Evolutionary conservation across 345 rosid genomes (phyloP), one percentile per base, ranked within the genome.

Genomic region (Raphanus sativus): DNA sequence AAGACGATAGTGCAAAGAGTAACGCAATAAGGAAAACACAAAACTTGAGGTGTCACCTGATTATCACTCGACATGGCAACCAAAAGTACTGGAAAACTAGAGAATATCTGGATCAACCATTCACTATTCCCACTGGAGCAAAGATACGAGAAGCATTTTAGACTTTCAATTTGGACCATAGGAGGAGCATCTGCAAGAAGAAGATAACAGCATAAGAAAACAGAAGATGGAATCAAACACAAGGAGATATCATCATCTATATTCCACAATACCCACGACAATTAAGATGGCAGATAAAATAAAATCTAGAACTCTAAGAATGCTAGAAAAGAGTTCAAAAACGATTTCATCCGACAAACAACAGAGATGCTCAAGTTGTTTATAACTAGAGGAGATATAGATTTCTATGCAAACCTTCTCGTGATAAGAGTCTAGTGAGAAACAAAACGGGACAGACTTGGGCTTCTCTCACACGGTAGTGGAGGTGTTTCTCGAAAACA

Each of bases 121-220:
- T 85, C 78, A 70, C 75, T 89, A 74, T 88, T 84, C 3, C 86
- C 78, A 70, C 81, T 85, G 34, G 76, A 36, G 85, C 97, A 92
- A 55, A 95, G 94, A 78, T 84, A 84, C 21, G 83, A 67, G 79
- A 88, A 84, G 66, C 92, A 91, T 67, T 79, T 88, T 67, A 95
- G 96, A 83, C 90, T 85, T 84, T 92, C 94, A 26, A 91, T 85
- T 78, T 87, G 96, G 69, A 87, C 94, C 11, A 76, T 62, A 74
- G 65, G 54, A n/a, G 90, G 81, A 81, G 84, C 80, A 83, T 80
- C 99, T 95, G 90, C 82, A 83, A 84, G 70, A 80, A 55, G 62
- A 73, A 54, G 69, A 67, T 62, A 63, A 58, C 16, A 56, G 64
- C 11, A 70, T 81, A 34, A 85, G 81, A 67, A 66, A 62, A 56